Evolutionary conservation across 805 yeast species (phyloP), one percentile per base, ranked within the genome.

Genomic region (Yamadazyma ubonensis): DNA sequence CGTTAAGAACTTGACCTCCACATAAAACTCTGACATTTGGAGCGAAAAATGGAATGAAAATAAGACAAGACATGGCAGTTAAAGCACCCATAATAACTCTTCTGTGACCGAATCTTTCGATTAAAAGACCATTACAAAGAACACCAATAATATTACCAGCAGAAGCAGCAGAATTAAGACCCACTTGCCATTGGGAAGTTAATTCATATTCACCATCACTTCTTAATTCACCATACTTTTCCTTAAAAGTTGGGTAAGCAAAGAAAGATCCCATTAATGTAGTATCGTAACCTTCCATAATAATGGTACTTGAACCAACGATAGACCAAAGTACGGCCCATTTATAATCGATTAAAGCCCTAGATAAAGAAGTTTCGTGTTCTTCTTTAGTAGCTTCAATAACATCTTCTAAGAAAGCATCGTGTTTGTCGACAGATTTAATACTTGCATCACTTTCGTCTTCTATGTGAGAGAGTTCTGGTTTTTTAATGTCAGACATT

Each of bases 91-190:
- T 55, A 49, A 59, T 49, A 14, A 67, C 63, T 50, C 52, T 54
- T 40, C 65, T 65, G 51, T 74, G 65, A 5, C 81, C 81, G 40
- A 63, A 58, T 30, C 52, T 51, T 40, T 73, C 78, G 16, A 69
- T 61, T 16, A 70, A 49, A 41, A 57, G 51, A 35, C 78, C 78
- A 20, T 68, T 67, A 23, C 58, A 39, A 38, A 67, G 60, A 33
- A 73, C 62, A 15, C 79, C 80, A 11, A 72, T 43, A 36, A 76
- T 61, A 41, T 63, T 63, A 28, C 76, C 76, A 19, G 60, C 63
- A 29, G 55, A 55, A 21, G 45, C 41, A 26, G 62, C 48, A 58
- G 53, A 52, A 20, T 55, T 48, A 36, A 63, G 52, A 12, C 56
- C 58, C 12, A 61, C 55, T 41, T 63, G 69, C 67, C 67, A 62